Percentiles rank a stretch among this genome's conserved stretches.
Evolutionary conservation across 192 early-diverging fungal genomes (phyloP).

Genomic region (Allomyces javanicus): DNA sequence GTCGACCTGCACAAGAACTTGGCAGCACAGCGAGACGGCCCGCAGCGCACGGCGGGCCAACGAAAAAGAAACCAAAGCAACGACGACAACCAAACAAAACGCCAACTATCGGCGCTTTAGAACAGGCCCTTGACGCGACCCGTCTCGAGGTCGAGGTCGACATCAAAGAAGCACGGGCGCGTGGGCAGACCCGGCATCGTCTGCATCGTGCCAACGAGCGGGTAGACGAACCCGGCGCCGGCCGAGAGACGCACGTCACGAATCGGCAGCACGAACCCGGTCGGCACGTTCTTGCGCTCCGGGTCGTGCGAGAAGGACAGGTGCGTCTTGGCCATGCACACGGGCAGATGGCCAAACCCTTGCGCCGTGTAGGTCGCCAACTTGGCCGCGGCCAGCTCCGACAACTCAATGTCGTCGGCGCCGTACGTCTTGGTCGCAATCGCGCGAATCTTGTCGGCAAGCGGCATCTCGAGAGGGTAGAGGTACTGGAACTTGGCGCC

Average conservation of each 20-base stretch:
- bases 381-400: slow-evolving; percentile 67
- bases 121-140: slow-evolving; percentile 77
- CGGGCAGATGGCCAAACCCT: slow-evolving; percentile 74
- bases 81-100: too few species aligned
- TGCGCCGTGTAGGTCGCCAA: slow-evolving; percentile 65
- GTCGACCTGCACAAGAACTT: too few species aligned
- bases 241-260: slow-evolving; percentile 87
- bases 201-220: slow-evolving; percentile 85
- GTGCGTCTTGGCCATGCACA: slow-evolving; percentile 99
- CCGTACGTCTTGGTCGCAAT: slow-evolving; percentile 92
- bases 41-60: too few species aligned
- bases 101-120: slow-evolving; percentile 16
- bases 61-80: too few species aligned
- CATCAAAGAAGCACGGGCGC: slow-evolving; percentile 86
- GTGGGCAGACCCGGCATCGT: slow-evolving; percentile 97
- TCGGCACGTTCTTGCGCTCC: slow-evolving; percentile 76
- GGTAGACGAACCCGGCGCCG: slow-evolving; percentile 95
- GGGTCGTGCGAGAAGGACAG: slow-evolving; percentile 82
- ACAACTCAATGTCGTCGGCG: slow-evolving; percentile 73
- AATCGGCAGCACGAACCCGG: slow-evolving; percentile 77
- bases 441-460: slow-evolving; percentile 76
- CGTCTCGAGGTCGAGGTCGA: slow-evolving; percentile 71
- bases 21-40: too few species aligned
- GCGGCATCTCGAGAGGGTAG: slow-evolving; percentile 58
- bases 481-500: slow-evolving; percentile 55